These are phyloP conservation scores for Aspergillus niger DNA, from an alignment of 2,329 filamentous ascomycete species.

Conservation along the genomic window DNA sequence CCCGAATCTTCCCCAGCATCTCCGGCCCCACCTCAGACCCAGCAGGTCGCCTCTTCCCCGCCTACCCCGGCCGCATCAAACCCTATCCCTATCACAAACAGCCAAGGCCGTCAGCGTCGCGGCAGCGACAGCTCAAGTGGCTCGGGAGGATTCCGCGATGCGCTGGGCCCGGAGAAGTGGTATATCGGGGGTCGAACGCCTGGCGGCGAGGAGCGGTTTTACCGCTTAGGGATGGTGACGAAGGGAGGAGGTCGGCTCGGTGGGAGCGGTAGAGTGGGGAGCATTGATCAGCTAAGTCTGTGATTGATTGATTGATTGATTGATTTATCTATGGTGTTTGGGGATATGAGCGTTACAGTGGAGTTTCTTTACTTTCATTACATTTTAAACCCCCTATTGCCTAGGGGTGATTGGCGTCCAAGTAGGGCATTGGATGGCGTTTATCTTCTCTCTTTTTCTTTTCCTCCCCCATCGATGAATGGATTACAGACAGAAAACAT, in stretches of 20 bases:
- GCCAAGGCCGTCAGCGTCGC: slow-evolving; percentile 44
- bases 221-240: slow-evolving; percentile 51
- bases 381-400: too few species aligned
- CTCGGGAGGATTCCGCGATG: slow-evolving; percentile 51
- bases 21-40: slow-evolving; percentile 40
- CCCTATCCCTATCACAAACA: slow-evolving; percentile 41
- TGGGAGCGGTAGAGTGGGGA: slow-evolving; percentile 46
- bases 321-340: background rate
- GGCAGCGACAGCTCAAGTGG: slow-evolving; percentile 52
- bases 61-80: slow-evolving; percentile 34
- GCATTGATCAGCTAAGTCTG: slow-evolving; percentile 53
- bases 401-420: background rate
- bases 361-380: background rate
- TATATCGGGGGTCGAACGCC: slow-evolving; percentile 53
- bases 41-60: slow-evolving; percentile 25
- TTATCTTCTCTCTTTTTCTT: background rate
- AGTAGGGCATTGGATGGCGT: slow-evolving; percentile 7
- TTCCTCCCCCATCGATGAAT: background rate
- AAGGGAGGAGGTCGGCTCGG: slow-evolving; percentile 46
- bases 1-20: slow-evolving; percentile 40
- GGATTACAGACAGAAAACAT: background rate
- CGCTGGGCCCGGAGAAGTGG: slow-evolving; percentile 52
- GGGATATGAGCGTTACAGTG: background rate
- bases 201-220: slow-evolving; percentile 52
- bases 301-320: slow-evolving; percentile 27